phyloP scores from a whole-genome alignment of 768 basidiomycete genomes.

The Lentinula guzmanii region DNA sequence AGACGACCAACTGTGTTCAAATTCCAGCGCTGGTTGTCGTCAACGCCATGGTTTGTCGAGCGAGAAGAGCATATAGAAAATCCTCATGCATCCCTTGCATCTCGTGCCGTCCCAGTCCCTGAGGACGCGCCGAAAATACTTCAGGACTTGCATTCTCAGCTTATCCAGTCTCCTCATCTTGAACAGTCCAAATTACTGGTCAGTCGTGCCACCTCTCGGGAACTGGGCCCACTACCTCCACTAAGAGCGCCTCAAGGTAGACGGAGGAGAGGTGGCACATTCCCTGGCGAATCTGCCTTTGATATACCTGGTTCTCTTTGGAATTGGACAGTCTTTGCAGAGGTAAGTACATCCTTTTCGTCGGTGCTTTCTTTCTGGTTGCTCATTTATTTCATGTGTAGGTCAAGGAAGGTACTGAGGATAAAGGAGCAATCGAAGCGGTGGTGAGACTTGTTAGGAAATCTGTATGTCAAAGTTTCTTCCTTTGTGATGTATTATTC shows the following conservation, averaged over 20 bases:
- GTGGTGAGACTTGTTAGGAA: constrained; percentile 67
- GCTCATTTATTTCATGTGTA: constrained; percentile 18
- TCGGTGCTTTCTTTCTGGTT: not conserved
- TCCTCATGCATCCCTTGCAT: constrained; percentile 15
- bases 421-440: constrained; percentile 69
- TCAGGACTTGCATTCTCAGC: constrained; percentile 48
- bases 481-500: not conserved
- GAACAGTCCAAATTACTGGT: constrained; percentile 56
- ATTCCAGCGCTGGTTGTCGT: constrained; percentile 9
- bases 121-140: constrained; percentile 45
- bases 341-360: constrained; percentile 33
- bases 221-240: constrained; percentile 50
- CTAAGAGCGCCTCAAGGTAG: constrained; percentile 50
- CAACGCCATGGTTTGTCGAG: constrained; percentile 68
- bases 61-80: constrained; percentile 23
- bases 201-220: constrained; percentile 33
- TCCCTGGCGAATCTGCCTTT: constrained; percentile 54
- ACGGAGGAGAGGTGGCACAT: constrained; percentile 60
- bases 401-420: constrained; percentile 85
- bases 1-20: not conserved
- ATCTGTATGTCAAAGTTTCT: constrained; percentile 40
- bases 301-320: constrained; percentile 57
- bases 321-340: constrained; percentile 72
- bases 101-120: constrained; percentile 40
- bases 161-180: constrained; percentile 61